Evolutionary conservation across 768 basidiomycete genomes (phyloP).

Genomic region (Suillus subalutaceus): DNA sequence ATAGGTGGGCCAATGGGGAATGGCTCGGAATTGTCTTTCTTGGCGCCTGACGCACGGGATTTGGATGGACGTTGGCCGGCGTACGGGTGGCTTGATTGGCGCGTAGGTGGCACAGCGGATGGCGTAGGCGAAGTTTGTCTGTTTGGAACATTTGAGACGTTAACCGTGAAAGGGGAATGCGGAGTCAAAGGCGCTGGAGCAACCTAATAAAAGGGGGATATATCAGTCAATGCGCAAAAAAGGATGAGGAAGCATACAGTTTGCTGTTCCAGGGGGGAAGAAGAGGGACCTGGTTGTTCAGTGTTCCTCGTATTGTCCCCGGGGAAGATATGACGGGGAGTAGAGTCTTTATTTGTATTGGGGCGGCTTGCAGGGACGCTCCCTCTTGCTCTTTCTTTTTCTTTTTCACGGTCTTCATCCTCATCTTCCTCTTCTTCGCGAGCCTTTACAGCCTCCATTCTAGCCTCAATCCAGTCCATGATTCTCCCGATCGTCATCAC

Average conservation of each 20-base stretch:
- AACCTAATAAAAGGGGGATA: conserved; percentile 15
- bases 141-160: conserved; percentile 17
- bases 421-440: conserved; percentile 84
- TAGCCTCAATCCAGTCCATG: conserved; percentile 85
- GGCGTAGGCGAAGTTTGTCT: conserved; percentile 32
- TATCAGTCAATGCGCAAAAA: conserved; percentile 14
- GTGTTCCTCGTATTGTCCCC: conserved; percentile 22
- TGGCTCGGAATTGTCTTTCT: conserved; percentile 31
- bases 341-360: conserved; percentile 23
- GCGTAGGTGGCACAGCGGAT: conserved; percentile 17
- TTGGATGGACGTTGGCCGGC: conserved; percentile 30
- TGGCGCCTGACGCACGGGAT: conserved; percentile 28
- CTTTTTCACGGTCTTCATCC: conserved; percentile 71
- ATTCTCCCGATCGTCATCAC: conserved; percentile 79
- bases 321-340: conserved; percentile 21
- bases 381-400: conserved; percentile 42
- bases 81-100: conserved; percentile 16
- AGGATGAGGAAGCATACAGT: conserved; percentile 31
- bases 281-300: conserved; percentile 17
- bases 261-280: conserved; percentile 23
- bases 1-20: conserved; percentile 20
- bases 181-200: conserved; percentile 32
- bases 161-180: conserved; percentile 32
- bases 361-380: conserved; percentile 21
- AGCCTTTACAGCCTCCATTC: conserved; percentile 73